Evolutionary conservation across 371 early-diverging fungal genomes (phyloP).

Genomic region (Amoeboaphelidium protococcarum): DNA sequence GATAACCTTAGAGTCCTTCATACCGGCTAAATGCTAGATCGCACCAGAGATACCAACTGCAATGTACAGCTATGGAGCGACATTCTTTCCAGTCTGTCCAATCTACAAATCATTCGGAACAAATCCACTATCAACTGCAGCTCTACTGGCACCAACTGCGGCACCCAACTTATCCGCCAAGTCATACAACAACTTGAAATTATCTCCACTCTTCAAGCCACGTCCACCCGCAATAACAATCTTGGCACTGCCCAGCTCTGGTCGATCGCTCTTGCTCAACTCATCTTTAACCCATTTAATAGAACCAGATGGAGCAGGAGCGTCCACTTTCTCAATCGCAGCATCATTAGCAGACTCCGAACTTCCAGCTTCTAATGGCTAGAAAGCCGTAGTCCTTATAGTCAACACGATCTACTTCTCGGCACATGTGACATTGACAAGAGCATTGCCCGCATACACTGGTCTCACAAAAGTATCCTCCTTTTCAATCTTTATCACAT

Average conservation of each 20-base stretch:
- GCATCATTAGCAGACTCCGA: slow-evolving; percentile 21
- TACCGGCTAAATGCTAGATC: slow-evolving; percentile 91
- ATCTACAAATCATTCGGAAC: slow-evolving; percentile 87
- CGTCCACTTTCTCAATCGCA: slow-evolving; percentile 15
- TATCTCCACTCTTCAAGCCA: slow-evolving; percentile 85
- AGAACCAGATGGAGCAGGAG: slow-evolving; percentile 19
- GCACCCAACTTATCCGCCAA: slow-evolving; percentile 85
- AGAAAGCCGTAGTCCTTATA: slow-evolving; percentile 74
- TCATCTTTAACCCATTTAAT: slow-evolving; percentile 72
- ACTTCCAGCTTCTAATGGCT: slow-evolving; percentile 26
- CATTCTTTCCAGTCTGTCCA: slow-evolving; percentile 93
- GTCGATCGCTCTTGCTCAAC: slow-evolving; percentile 75
- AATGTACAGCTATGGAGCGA: slow-evolving; percentile 84
- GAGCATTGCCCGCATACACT: slow-evolving; percentile 92
- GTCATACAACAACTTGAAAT: slow-evolving; percentile 70
- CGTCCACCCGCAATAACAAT: slow-evolving; percentile 84
- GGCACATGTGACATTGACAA: slow-evolving; percentile 70
- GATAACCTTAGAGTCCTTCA: slow-evolving; percentile 95
- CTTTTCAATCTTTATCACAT: slow-evolving; percentile 45
- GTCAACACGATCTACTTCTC: slow-evolving; percentile 69
- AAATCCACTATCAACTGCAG: slow-evolving; percentile 92
- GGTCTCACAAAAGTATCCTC: slow-evolving; percentile 82
- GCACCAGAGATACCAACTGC: slow-evolving; percentile 92
- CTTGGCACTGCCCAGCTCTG: slow-evolving; percentile 64
- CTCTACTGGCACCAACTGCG: slow-evolving; percentile 82